Evolutionary conservation across 163 green algal species (phyloP), one percentile per base, ranked within the genome.

Genomic region (Chlorella variabilis): DNA sequence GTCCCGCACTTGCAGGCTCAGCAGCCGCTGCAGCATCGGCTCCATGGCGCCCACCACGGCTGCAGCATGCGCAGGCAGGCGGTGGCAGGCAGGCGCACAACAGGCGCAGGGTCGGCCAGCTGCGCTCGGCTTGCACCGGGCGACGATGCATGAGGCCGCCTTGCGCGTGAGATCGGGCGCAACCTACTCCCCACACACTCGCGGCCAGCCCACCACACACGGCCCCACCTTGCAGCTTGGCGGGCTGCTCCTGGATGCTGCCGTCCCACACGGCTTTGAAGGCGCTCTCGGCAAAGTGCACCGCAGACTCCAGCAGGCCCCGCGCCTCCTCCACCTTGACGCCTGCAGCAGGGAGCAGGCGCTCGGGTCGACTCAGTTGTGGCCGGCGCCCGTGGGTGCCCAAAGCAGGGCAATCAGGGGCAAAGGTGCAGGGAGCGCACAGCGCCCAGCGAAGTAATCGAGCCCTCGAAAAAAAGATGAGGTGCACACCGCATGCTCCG

Each of bases 1-100:
- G 54, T 85, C 82, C 3, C 83, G 77, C 1, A 91, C 82, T 56
- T 85, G 91, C 74, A 93, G 81, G 80, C 88, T 82, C 38, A 89
- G 84, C 83, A 93, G 83, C 4, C 71, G 36, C 65, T 88, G 75
- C 65, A 88, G 79, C 63, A 88, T 88, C 21, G 82, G 84, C 48
- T 89, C 84, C 42, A 75, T 78, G 34, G 58, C 74, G 2, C 41
- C 58, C 51, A 68, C 75, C 39, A 89, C 67, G n/a, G 56, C 82
- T 77, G 77, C 77, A 71, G 20, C 0, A 15, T 54, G 15, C 7
- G 59, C 59, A 67, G n/a, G 59, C 23, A 38, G 59, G 59, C 5
- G 31, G 6, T 39, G 27, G 54, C 66, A 31, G 20, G 2, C 38
- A 54, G 9, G 66, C 23, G 25, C 66, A n/a, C n/a, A n/a, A n/a